Evolutionary conservation across 2,329 filamentous ascomycete species (phyloP), one percentile per base, ranked within the genome.

Genomic region (Rhytidhysteron rufulum): DNA sequence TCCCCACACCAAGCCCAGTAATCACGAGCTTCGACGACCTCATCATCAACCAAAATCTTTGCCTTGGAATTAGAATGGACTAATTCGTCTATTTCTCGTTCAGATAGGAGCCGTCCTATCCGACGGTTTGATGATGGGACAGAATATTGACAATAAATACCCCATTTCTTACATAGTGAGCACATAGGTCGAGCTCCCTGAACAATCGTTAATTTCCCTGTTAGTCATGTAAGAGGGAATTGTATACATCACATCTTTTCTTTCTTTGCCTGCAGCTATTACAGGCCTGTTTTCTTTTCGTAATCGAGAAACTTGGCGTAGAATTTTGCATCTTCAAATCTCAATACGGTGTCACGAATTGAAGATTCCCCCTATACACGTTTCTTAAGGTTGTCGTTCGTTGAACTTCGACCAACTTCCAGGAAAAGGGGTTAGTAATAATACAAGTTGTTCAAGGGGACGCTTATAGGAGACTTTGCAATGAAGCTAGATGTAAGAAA

Each of bases 221-320:
- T 44, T 2, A 13, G 9, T n/a, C 24, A 31, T 24, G 15, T 16
- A 41, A 21, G 34, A 9, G 16, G n/a, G 8, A 15, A 27, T 19
- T 10, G 27, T 44, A 15, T 48, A 61, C 60, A 43, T 60, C 54
- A 43, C 60, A 62, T 42, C 54, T 47, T 36, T 54, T 60, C 43
- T 63, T 63, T n/a, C 58, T 57, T 18, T 57, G 53, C n/a, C 60
- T 44, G 30, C 60, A 63, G 34, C 49, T 56, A 17, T 34, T 52
- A 27, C 60, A 63, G 16, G 58, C 57, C 40, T 58, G 58, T 41
- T 63, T 63, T 34, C 58, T 45, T 40, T 63, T 60, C n/a, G 48
- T 44, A 8, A 56, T 41, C 4, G 55, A 56, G n/a, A 48, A 33
- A 33, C 18, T 27, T 7, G 24, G 24, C 8, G 24, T 13, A 13